Evolutionary conservation across 2,329 filamentous ascomycete species (phyloP).

Genomic region (Aureobasidium melanogenum): DNA sequence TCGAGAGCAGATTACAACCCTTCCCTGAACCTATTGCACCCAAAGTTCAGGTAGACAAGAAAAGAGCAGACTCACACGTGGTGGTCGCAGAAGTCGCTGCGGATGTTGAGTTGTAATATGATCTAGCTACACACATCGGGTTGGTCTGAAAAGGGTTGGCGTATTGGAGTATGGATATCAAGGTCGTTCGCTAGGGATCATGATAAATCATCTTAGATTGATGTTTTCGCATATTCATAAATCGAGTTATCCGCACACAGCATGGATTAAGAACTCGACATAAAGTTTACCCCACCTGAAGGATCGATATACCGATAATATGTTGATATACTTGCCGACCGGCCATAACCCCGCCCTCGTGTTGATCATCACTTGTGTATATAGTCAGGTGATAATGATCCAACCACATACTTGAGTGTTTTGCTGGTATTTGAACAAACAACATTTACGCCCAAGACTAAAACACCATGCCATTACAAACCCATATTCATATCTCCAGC

Average conservation of each 20-base stretch:
- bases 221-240: neutral
- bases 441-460: neutral
- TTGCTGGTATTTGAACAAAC: neutral
- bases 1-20: constrained; percentile 58
- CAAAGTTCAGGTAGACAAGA: neutral
- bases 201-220: neutral
- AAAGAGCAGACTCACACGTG: neutral
- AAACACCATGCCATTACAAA: constrained; percentile 6
- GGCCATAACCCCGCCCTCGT: neutral
- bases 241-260: neutral
- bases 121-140: neutral
- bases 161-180: neutral
- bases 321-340: neutral
- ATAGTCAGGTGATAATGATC: neutral
- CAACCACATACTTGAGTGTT: neutral
- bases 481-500: constrained; percentile 15
- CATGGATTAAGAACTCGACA: neutral
- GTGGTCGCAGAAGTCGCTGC: neutral
- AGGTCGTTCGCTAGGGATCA: neutral
- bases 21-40: constrained; percentile 36
- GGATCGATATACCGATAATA: neutral
- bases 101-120: neutral
- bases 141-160: neutral
- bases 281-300: neutral
- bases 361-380: neutral